These are phyloP conservation scores for Pseudocercospora vitis DNA, from an alignment of 2,329 filamentous ascomycete species.

Conservation along the genomic window DNA sequence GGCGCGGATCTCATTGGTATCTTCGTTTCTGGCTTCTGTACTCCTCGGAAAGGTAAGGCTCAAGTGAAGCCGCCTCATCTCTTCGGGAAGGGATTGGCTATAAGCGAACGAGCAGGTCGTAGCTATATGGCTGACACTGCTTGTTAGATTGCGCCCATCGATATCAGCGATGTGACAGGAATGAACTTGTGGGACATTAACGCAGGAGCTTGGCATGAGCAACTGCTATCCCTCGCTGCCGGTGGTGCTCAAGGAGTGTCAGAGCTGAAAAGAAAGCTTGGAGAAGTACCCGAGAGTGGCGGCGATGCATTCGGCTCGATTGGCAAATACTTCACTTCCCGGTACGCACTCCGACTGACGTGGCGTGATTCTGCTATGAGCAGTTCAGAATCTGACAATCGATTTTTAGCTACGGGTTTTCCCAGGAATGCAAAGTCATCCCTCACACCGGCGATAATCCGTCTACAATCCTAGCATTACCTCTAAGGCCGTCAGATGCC, in stretches of 20 bases:
- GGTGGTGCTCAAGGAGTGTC: slow-evolving; percentile 60
- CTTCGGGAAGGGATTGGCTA: too few species aligned
- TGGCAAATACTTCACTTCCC: slow-evolving; percentile 69
- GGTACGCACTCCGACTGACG: neutral
- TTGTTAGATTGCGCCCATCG: slow-evolving; percentile 69
- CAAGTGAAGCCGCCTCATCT: too few species aligned
- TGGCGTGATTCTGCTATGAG: neutral
- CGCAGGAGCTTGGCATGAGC: slow-evolving; percentile 69
- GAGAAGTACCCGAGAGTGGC: slow-evolving; percentile 75
- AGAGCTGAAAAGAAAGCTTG: slow-evolving; percentile 74
- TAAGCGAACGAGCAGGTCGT: too few species aligned
- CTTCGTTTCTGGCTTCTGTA: slow-evolving; percentile 88
- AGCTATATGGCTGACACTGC: neutral
- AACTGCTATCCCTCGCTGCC: slow-evolving; percentile 72
- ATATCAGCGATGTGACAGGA: slow-evolving; percentile 91
- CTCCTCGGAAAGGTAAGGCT: slow-evolving; percentile 68
- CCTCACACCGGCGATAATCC: slow-evolving; percentile 97
- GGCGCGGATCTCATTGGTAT: slow-evolving; percentile 85
- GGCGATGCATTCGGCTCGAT: slow-evolving; percentile 75
- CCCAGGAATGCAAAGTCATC: slow-evolving; percentile 69
- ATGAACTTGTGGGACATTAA: slow-evolving; percentile 96
- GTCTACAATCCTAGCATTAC: slow-evolving; percentile 87
- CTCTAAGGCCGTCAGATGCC: slow-evolving; percentile 81
- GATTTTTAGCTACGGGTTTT: slow-evolving; percentile 69
- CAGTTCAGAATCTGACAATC: neutral